Conservation (phyloP, 148 eudicot genomes). For the Vaccinium corymbosum region DNA sequence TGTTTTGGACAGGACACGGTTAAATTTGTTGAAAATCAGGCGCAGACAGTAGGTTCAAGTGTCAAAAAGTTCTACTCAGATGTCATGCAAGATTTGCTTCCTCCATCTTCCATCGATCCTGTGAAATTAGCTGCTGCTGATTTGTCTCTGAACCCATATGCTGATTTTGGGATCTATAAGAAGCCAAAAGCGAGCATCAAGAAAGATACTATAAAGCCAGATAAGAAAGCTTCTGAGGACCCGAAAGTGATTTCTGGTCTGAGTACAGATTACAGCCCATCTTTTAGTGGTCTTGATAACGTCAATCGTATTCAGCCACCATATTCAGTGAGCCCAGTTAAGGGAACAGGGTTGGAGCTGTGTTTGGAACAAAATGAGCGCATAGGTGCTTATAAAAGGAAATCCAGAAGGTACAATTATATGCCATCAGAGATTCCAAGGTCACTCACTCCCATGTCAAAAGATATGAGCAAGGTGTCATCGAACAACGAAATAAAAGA, state of each 20-base stretch:
- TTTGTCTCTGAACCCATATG: constrained; percentile 34
- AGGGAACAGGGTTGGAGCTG: constrained; percentile 10
- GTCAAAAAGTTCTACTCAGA: constrained; percentile 81
- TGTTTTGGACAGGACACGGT: constrained; percentile 59
- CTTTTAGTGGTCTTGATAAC: constrained; percentile 6
- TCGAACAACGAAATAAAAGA: constrained; percentile 10
- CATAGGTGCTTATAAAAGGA: not conserved
- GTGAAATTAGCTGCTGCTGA: constrained; percentile 39
- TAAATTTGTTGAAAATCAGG: constrained; percentile 70
- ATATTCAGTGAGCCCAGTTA: constrained; percentile 5
- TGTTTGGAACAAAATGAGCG: constrained; percentile 10
- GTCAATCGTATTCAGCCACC: constrained; percentile 11
- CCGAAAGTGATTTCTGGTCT: constrained; percentile 16
- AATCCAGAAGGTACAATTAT: constrained; percentile 18
- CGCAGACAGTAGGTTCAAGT: constrained; percentile 60
- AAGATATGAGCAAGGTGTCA: constrained; percentile 9
- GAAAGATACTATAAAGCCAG: constrained; percentile 22
- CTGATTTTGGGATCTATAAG: constrained; percentile 28
- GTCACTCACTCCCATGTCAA: constrained; percentile 12
- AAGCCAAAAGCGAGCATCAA: constrained; percentile 32
- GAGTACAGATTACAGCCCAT: constrained; percentile 11
- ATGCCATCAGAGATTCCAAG: constrained; percentile 19
- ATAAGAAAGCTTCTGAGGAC: constrained; percentile 24
- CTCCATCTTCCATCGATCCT: constrained; percentile 42
- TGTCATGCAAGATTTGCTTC: constrained; percentile 62